Percentiles rank a stretch among this genome's conserved stretches.
These are phyloP conservation scores for Fusarium pseudocircinatum DNA, from an alignment of 2,329 filamentous ascomycete genomes.

Conservation along the genomic window DNA sequence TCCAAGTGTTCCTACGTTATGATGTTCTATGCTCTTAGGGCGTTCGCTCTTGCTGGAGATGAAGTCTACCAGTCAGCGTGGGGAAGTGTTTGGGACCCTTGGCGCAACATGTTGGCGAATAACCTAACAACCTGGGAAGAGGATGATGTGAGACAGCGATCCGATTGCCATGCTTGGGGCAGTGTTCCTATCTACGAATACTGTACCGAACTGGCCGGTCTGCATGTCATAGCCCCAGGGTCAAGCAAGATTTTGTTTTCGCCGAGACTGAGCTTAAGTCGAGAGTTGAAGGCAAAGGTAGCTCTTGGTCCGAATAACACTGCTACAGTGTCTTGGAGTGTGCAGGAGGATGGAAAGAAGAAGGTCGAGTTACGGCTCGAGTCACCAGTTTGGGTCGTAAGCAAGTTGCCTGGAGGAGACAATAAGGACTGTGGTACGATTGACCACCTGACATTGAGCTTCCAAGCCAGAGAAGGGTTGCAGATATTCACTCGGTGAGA, in stretches of 20 bases:
- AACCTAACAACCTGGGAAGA: background rate
- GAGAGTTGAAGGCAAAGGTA: background rate
- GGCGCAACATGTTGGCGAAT: background rate
- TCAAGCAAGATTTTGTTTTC: background rate
- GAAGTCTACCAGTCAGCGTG: background rate
- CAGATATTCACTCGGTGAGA: no score
- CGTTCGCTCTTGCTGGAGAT: background rate
- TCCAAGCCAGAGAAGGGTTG: background rate
- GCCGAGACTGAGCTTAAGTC: background rate
- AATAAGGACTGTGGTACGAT: background rate
- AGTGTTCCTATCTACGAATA: background rate
- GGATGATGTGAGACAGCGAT: background rate
- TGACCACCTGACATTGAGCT: background rate
- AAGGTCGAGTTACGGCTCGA: background rate
- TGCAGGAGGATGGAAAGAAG: background rate
- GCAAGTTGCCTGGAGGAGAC: background rate
- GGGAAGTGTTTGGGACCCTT: background rate
- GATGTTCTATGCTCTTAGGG: background rate
- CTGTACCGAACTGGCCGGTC: background rate
- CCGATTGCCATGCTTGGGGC: slow-evolving; percentile 1
- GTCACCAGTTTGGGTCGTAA: background rate
- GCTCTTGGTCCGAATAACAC: background rate
- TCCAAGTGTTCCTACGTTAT: background rate
- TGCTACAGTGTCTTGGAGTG: background rate
- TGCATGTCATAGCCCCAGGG: background rate